Percentiles rank a stretch among this genome's conserved stretches.
Conservation (phyloP, 345 rosid species). For the Lumnitzera littorea region DNA sequence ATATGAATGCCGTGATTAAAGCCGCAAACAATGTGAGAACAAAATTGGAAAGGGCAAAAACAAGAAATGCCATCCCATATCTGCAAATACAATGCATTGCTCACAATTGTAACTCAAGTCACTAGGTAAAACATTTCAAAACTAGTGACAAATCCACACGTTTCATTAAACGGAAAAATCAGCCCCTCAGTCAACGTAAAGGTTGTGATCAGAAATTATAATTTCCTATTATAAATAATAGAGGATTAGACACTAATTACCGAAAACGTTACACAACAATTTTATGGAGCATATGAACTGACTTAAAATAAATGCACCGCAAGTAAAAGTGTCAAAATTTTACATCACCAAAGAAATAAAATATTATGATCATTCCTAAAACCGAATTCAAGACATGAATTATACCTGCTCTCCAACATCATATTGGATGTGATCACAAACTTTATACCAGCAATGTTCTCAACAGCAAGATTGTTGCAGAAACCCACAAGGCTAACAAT, state of each 20-base stretch:
- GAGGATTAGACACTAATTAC: too few relatives aligned
- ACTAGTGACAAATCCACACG: neutral
- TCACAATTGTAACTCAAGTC: neutral
- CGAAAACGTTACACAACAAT: too few relatives aligned
- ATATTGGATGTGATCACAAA: conserved; percentile 83
- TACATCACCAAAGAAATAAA: neutral
- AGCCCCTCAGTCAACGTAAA: too few relatives aligned
- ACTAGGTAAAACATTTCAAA: neutral
- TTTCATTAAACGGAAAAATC: too few relatives aligned
- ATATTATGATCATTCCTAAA: neutral
- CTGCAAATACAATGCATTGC: conserved; percentile 23
- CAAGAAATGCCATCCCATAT: conserved; percentile 57
- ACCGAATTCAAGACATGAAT: neutral
- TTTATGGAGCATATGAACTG: too few relatives aligned
- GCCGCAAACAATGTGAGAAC: conserved; percentile 64
- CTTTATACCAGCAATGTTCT: conserved; percentile 79
- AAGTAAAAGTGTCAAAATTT: neutral
- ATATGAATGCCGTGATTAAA: conserved; percentile 49
- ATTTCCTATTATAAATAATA: too few relatives aligned
- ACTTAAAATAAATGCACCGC: too few relatives aligned
- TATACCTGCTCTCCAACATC: conserved; percentile 63
- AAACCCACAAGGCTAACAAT: conserved; percentile 78
- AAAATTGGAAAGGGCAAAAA: conserved; percentile 60
- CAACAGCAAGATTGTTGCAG: conserved; percentile 76
- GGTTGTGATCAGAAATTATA: too few relatives aligned